A percentile compares a stretch with the other conserved stretches of the same genome.
Conservation (phyloP, 441 rosid genomes). For the Isatis lusitanica region DNA sequence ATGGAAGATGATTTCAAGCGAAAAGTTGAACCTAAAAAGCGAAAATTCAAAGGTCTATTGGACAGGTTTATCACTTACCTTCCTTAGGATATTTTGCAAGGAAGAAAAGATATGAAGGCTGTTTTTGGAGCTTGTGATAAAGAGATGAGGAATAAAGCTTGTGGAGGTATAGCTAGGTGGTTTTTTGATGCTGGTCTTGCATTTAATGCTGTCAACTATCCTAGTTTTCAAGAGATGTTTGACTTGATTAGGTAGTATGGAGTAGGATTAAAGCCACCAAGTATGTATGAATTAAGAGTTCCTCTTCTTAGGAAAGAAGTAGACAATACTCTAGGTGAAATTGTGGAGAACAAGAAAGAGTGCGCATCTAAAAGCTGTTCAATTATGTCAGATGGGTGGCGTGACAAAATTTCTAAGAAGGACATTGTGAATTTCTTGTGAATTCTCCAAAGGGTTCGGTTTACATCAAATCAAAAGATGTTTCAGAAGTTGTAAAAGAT, state of each 20-base stretch:
- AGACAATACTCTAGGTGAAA: not conserved
- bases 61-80: not conserved
- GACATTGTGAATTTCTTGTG: no score
- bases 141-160: not conserved
- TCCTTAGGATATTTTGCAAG: not conserved
- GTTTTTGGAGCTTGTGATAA: constrained; percentile 11
- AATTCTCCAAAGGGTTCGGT: not conserved
- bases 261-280: not conserved
- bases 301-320: not conserved
- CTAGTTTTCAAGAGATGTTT: not conserved
- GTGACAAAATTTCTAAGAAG: not conserved
- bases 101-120: not conserved
- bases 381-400: not conserved
- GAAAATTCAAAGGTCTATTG: not conserved
- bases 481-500: not conserved
- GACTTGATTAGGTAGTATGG: not conserved
- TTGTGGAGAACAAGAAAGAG: not conserved
- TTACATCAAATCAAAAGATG: not conserved
- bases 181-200: not conserved
- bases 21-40: not conserved
- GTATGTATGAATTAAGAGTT: not conserved
- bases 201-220: not conserved
- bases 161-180: not conserved
- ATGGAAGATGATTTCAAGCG: not conserved
- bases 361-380: not conserved